Evolutionary conservation across 2,329 filamentous ascomycete genomes (phyloP).

Genomic region (Colletotrichum falcatum): DNA sequence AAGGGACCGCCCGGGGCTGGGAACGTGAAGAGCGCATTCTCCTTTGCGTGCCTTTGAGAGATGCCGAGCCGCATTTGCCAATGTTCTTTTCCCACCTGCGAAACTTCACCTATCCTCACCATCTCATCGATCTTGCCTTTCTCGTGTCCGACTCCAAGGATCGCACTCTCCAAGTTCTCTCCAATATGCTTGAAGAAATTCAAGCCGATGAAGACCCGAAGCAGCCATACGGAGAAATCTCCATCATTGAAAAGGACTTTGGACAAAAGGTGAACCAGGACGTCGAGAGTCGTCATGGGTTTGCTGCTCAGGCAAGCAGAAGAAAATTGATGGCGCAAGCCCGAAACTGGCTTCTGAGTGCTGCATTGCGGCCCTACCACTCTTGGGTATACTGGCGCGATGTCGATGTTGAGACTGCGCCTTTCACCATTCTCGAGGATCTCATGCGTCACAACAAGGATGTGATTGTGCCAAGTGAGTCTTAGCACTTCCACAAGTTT

Average conservation of each 20-base stretch:
- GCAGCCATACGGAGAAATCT: slow-evolving; percentile 93
- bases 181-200: slow-evolving; percentile 79
- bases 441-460: slow-evolving; percentile 99
- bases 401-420: slow-evolving; percentile 97
- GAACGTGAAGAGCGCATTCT: slow-evolving; percentile 95
- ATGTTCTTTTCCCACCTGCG: slow-evolving; percentile 99
- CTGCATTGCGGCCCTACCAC: slow-evolving; percentile 91
- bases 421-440: slow-evolving; percentile 96
- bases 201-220: slow-evolving; percentile 84
- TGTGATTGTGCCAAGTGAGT: slow-evolving; percentile 96
- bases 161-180: slow-evolving; percentile 81
- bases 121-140: slow-evolving; percentile 95
- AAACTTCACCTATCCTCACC: slow-evolving; percentile 97
- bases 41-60: slow-evolving; percentile 92
- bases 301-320: slow-evolving; percentile 92
- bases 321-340: slow-evolving; percentile 98
- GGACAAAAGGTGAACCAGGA: slow-evolving; percentile 98
- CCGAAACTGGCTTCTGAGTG: slow-evolving; percentile 95
- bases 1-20: slow-evolving; percentile 93
- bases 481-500: background rate
- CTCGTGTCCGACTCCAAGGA: slow-evolving; percentile 98
- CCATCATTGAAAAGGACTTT: slow-evolving; percentile 98
- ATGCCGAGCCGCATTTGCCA: slow-evolving; percentile 88
- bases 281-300: slow-evolving; percentile 96
- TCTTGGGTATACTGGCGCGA: slow-evolving; percentile 99